Percentiles rank a stretch among this genome's conserved stretches.
phyloP scores from a whole-genome alignment of 78 protist genomes.

The Pigoraptor vietnamica region DNA sequence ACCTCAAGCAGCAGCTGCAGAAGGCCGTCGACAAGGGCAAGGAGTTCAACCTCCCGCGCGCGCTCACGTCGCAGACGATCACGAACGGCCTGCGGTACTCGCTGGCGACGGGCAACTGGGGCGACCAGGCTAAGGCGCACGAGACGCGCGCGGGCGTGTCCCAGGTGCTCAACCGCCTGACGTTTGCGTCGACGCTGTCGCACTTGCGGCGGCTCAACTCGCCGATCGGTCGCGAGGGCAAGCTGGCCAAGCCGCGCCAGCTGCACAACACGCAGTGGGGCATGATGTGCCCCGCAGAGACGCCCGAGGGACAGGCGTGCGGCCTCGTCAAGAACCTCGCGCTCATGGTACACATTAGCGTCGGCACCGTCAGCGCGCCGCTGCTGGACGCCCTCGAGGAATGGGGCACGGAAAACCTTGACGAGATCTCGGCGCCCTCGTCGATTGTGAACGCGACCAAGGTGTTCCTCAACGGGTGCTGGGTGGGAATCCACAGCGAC shows the following conservation, averaged over 20 bases:
- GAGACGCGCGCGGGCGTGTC: constrained; percentile 78
- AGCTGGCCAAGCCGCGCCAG: constrained; percentile 91
- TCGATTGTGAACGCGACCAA: constrained; percentile 59
- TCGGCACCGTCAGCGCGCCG: constrained; percentile 55
- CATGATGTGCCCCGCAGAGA: constrained; percentile 98
- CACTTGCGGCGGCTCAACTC: constrained; percentile 95
- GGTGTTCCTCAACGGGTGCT: constrained; percentile 96
- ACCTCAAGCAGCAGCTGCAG: constrained; percentile 34
- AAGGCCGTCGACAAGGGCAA: constrained; percentile 30
- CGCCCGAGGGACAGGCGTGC: constrained; percentile 93
- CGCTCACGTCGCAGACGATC: constrained; percentile 67
- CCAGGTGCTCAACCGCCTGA: constrained; percentile 96
- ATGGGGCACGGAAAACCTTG: constrained; percentile 62
- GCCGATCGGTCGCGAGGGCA: constrained; percentile 90
- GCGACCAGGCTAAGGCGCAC: constrained; percentile 24
- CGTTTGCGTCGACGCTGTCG: constrained; percentile 92
- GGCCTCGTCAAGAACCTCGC: constrained; percentile 99
- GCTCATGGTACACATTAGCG: constrained; percentile 91
- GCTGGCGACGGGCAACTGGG: constrained; percentile 99
- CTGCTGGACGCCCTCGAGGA: constrained; percentile 60
- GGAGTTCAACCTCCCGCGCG: constrained; percentile 46
- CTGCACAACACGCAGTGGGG: constrained; percentile 99
- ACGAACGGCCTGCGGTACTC: constrained; percentile 86
- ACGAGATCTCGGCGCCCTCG: constrained; percentile 43
- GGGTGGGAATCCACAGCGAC: constrained; percentile 92